Percentiles rank a stretch among this genome's conserved stretches.
These are phyloP conservation scores for Cornus controversa DNA, from an alignment of 148 eudicot genomes.

Conservation along the genomic window DNA sequence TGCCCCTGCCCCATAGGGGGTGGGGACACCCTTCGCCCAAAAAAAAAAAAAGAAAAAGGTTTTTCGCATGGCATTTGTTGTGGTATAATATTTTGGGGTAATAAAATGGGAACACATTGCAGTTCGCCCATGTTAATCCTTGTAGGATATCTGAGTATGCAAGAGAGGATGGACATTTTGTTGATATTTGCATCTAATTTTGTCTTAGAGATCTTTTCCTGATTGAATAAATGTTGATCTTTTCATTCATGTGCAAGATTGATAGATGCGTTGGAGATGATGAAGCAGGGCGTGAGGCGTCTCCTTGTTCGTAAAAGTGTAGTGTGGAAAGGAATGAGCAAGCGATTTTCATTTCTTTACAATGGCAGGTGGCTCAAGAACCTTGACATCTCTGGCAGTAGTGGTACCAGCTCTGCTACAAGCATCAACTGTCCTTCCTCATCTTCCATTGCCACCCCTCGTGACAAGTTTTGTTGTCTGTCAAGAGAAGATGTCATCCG, in stretches of 20 bases:
- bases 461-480: slow-evolving; percentile 73
- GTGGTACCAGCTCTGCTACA: slow-evolving; percentile 18
- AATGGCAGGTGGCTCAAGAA: slow-evolving; percentile 91
- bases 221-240: not conserved
- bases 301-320: slow-evolving; percentile 80
- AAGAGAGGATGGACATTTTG: not conserved
- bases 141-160: not conserved
- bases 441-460: slow-evolving; percentile 42
- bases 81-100: not conserved
- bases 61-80: not conserved
- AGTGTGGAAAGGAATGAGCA: slow-evolving; percentile 89
- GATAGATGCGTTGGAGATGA: slow-evolving; percentile 95
- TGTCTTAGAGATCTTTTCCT: too few species aligned
- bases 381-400: slow-evolving; percentile 32
- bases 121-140: not conserved
- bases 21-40: too few species aligned
- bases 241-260: slow-evolving; percentile 44
- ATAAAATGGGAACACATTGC: not conserved
- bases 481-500: slow-evolving; percentile 91
- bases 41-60: too few species aligned
- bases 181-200: not conserved
- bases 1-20: too few species aligned
- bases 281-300: slow-evolving; percentile 94
- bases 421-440: slow-evolving; percentile 49
- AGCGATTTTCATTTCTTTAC: slow-evolving; percentile 78